Percentiles rank a stretch among this genome's conserved stretches.
Conservation (phyloP, 2,329 filamentous ascomycete genomes). For the Fusarium aywerte region DNA sequence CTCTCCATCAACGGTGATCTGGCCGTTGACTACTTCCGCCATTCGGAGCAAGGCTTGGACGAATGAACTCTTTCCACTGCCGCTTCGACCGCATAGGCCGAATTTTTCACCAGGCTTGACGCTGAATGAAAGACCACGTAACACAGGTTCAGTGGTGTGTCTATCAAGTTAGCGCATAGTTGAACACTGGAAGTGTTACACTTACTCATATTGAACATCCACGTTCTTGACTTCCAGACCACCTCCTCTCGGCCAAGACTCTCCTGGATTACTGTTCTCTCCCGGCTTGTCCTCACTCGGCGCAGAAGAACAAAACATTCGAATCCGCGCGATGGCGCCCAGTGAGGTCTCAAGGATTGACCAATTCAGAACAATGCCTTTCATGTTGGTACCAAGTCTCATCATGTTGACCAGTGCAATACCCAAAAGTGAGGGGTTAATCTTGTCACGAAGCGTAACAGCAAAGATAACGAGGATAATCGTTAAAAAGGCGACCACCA, state of each 20-base stretch:
- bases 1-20: conserved; percentile 59
- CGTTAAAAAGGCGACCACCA: conserved; percentile 62
- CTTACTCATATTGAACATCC: conserved; percentile 47
- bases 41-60: conserved; percentile 60
- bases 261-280: conserved; percentile 27
- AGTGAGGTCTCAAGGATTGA: conserved; percentile 48
- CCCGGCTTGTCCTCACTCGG: conserved; percentile 38
- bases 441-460: conserved; percentile 47
- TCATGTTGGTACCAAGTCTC: conserved; percentile 44
- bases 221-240: conserved; percentile 40
- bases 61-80: conserved; percentile 54
- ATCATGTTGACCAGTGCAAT: conserved; percentile 54
- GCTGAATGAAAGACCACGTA: conserved; percentile 48
- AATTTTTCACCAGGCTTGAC: conserved; percentile 53
- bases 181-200: not conserved
- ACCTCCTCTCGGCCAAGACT: conserved; percentile 42
- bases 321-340: conserved; percentile 47
- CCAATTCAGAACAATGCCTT: conserved; percentile 46
- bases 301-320: conserved; percentile 43
- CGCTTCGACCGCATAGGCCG: conserved; percentile 59
- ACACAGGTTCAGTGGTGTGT: conserved; percentile 39
- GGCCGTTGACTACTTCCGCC: conserved; percentile 57
- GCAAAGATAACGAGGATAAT: conserved; percentile 54
- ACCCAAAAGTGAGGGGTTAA: conserved; percentile 50
- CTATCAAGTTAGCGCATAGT: conserved; percentile 32